A percentile compares a stretch with the other conserved stretches of the same genome.
Evolutionary conservation across 2,329 filamentous ascomycete genomes (phyloP).

Genomic region (Neopestalotiopsis rosae): DNA sequence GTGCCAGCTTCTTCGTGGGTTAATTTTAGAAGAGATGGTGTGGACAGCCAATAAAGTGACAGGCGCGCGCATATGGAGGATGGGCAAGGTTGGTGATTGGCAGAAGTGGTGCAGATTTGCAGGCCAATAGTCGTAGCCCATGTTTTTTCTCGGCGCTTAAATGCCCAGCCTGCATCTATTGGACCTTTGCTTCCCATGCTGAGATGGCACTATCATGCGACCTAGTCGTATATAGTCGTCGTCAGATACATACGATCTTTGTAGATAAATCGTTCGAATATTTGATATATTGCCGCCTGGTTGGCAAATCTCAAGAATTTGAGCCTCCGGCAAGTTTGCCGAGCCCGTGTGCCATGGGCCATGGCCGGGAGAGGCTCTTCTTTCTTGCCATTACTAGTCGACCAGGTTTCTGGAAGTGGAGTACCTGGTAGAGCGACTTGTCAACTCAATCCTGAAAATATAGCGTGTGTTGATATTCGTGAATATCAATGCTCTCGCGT

Average conservation of each 20-base stretch:
- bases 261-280: not conserved
- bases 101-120: constrained; percentile 27
- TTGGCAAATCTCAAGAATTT: not conserved
- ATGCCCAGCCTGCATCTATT: constrained; percentile 25
- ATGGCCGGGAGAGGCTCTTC: not conserved
- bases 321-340: not conserved
- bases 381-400: not conserved
- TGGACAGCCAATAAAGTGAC: constrained; percentile 29
- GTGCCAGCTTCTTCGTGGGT: constrained; percentile 24
- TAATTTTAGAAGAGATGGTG: constrained; percentile 35
- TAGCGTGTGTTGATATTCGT: not conserved
- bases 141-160: constrained; percentile 36
- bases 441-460: not conserved
- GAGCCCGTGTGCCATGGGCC: not conserved
- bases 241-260: not conserved
- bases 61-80: constrained; percentile 30
- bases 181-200: constrained; percentile 6
- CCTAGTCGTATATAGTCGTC: not conserved
- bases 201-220: not conserved
- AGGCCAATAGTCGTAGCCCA: constrained; percentile 31
- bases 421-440: not conserved
- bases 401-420: not conserved
- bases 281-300: not conserved
- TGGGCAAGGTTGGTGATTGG: constrained; percentile 29
- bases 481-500: not conserved